phyloP scores from a whole-genome alignment of 2,329 filamentous ascomycete species.

The Colletotrichum cereale region DNA sequence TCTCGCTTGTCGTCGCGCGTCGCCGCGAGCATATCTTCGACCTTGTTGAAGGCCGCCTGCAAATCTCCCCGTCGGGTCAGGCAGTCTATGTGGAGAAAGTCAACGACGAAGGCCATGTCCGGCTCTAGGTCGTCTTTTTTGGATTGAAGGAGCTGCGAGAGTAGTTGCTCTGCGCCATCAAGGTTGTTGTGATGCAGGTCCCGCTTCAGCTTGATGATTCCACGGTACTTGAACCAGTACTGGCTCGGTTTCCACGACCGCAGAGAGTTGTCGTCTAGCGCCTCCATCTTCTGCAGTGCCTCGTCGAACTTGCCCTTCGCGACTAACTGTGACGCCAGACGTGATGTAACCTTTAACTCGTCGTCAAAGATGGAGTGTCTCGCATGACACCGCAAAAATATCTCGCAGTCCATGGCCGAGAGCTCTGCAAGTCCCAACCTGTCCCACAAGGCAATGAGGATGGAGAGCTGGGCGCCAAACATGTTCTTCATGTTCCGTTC shows the following conservation, averaged over 20 bases:
- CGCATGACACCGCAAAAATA: conserved; percentile 81
- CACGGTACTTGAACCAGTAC: conserved; percentile 76
- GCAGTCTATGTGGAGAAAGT: conserved; percentile 65
- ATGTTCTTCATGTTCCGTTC: conserved; percentile 79
- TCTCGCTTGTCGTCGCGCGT: conserved; percentile 62
- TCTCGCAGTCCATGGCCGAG: conserved; percentile 73
- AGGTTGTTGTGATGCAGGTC: conserved; percentile 70
- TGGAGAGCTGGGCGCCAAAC: conserved; percentile 79
- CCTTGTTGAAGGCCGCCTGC: conserved; percentile 60
- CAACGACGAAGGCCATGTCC: conserved; percentile 64
- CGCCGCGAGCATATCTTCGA: conserved; percentile 58
- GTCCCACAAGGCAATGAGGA: conserved; percentile 80
- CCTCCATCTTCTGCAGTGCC: conserved; percentile 61
- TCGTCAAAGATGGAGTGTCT: conserved; percentile 76
- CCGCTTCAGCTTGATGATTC: conserved; percentile 73
- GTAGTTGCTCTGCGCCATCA: conserved; percentile 62
- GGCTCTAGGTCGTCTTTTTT: conserved; percentile 64
- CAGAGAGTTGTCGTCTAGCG: conserved; percentile 69
- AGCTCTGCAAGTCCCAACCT: conserved; percentile 74
- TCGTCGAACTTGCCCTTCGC: conserved; percentile 78
- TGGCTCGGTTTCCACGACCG: conserved; percentile 84
- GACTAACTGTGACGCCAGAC: conserved; percentile 69
- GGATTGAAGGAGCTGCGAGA: conserved; percentile 66
- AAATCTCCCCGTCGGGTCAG: conserved; percentile 62
- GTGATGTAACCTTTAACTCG: conserved; percentile 78